These are phyloP conservation scores for Macrocystidia cucumis DNA, from an alignment of 1,284 basidiomycete species.

Conservation along the genomic window DNA sequence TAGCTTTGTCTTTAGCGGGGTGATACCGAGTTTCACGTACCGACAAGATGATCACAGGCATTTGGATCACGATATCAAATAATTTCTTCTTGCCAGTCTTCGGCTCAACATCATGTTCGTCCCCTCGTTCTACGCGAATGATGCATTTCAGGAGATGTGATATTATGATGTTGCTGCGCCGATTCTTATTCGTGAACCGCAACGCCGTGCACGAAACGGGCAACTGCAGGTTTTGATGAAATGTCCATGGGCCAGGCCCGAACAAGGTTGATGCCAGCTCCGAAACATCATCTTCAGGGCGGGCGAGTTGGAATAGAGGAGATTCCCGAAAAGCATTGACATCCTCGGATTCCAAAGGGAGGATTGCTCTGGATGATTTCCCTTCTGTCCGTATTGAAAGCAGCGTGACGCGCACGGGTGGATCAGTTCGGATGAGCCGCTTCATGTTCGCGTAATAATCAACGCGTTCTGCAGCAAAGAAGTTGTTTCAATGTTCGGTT, in stretches of 20 bases:
- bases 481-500: background rate
- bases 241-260: conserved; percentile 71
- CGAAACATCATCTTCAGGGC: conserved; percentile 37
- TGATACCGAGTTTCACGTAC: conserved; percentile 36
- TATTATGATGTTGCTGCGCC: conserved; percentile 74
- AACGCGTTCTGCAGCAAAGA: conserved; percentile 51
- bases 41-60: conserved; percentile 73
- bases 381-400: conserved; percentile 57
- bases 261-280: conserved; percentile 55
- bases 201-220: conserved; percentile 51
- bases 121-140: conserved; percentile 80
- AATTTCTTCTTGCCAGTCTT: conserved; percentile 69
- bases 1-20: no score
- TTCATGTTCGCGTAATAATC: conserved; percentile 73
- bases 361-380: conserved; percentile 42
- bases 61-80: conserved; percentile 89
- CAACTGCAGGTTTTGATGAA: conserved; percentile 48
- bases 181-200: conserved; percentile 81
- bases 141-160: conserved; percentile 79
- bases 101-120: conserved; percentile 55
- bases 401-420: conserved; percentile 58
- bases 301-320: conserved; percentile 37
- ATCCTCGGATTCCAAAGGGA: conserved; percentile 60
- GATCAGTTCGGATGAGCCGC: conserved; percentile 73
- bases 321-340: conserved; percentile 47